Percentiles rank a stretch among this genome's conserved stretches.
Conservation (phyloP, 2,329 filamentous ascomycete genomes). For the Fusarium sulawesiense region DNA sequence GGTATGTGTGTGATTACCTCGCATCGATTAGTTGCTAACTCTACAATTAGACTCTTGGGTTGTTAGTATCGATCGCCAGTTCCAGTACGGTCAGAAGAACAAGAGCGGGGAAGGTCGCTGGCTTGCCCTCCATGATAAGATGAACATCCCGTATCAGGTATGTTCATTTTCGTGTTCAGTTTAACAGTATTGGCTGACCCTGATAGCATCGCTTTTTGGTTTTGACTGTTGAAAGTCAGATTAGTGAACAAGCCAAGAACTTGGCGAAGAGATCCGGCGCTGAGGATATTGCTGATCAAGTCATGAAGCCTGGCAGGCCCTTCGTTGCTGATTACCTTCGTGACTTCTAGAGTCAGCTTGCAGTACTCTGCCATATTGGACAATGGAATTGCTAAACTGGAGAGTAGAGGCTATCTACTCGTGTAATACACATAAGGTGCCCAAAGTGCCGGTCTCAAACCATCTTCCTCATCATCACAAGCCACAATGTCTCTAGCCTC, state of each 20-base stretch:
- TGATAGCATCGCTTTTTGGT: conserved; percentile 33
- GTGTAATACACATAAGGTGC: background rate
- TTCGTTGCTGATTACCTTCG: conserved; percentile 34
- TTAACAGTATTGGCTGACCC: background rate
- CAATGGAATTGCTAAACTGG: too few species aligned
- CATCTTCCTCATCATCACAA: background rate
- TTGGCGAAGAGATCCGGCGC: conserved; percentile 24
- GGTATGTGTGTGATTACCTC: background rate
- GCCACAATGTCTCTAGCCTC: background rate
- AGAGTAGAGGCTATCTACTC: background rate
- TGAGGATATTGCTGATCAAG: conserved; percentile 20
- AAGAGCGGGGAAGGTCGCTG: conserved; percentile 24
- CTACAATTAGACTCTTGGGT: background rate
- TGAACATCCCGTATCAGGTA: conserved; percentile 37
- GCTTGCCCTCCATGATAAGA: conserved; percentile 32
- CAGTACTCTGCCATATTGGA: too few species aligned
- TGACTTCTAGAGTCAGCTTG: background rate
- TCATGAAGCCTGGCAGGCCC: conserved; percentile 15
- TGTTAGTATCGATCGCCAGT: conserved; percentile 19
- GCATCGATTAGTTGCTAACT: rapidly evolving
- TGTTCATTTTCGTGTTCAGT: rapidly evolving
- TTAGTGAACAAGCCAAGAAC: conserved; percentile 8
- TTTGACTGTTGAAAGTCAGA: conserved; percentile 11
- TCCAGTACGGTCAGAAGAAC: conserved; percentile 40
- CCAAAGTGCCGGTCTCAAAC: background rate